Conservation (phyloP, 2,329 filamentous ascomycete species). For the Ramularia collo-cygni region DNA sequence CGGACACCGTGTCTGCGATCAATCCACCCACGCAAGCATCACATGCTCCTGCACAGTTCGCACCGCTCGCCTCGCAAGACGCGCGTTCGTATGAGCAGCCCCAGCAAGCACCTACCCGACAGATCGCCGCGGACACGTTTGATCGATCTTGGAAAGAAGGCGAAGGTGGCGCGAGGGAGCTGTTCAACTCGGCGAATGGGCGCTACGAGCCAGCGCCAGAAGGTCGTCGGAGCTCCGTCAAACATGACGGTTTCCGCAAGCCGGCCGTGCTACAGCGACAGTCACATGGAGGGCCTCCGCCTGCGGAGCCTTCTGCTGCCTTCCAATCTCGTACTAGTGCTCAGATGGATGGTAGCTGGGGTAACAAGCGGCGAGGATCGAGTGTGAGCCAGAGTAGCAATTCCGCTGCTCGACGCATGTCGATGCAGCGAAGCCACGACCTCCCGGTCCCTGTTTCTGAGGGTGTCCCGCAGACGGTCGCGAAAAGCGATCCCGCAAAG, state of each 20-base stretch:
- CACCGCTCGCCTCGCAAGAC: conserved; percentile 46
- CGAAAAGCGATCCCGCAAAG: conserved; percentile 13
- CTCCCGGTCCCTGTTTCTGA: conserved; percentile 16
- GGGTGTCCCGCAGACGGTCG: conserved; percentile 13
- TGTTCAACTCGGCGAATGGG: conserved; percentile 93
- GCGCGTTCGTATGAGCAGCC: conserved; percentile 49
- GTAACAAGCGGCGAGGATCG: conserved; percentile 67
- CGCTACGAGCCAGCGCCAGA: conserved; percentile 85
- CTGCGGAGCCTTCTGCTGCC: conserved; percentile 75
- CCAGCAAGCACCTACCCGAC: conserved; percentile 56
- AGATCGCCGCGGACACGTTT: conserved; percentile 92
- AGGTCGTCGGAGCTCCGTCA: conserved; percentile 59
- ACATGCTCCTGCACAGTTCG: conserved; percentile 28
- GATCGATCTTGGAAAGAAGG: conserved; percentile 74
- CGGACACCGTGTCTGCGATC: conserved; percentile 72
- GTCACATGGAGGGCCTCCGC: conserved; percentile 53
- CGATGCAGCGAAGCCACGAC: conserved; percentile 41
- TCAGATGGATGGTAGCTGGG: conserved; percentile 59
- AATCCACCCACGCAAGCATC: conserved; percentile 46
- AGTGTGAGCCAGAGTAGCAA: conserved; percentile 86
- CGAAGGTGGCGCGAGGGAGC: conserved; percentile 61
- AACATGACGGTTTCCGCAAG: conserved; percentile 64
- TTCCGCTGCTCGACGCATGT: conserved; percentile 58
- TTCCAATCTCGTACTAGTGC: conserved; percentile 71
- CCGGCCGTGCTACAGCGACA: conserved; percentile 74